Base-by-base conservation (phyloP, 495 filamentous ascomycete genomes). In the Neurospora sp. region DNA sequence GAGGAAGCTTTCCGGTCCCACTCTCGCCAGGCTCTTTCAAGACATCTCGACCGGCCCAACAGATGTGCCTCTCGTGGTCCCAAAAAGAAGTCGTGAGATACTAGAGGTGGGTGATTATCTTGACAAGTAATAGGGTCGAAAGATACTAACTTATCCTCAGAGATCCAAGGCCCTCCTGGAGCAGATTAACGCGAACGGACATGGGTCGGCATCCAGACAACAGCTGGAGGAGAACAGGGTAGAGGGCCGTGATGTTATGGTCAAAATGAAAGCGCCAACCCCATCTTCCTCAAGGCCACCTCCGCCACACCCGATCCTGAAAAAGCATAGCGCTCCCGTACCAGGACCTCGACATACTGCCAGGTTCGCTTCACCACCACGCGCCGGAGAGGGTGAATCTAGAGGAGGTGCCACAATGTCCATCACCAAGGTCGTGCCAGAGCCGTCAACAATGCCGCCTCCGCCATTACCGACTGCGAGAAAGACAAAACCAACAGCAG, bases 331-430 rank as follows among this genome's bases (percentile, higher is more conserved):
- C 72, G 85, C 83, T 10, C 85, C 86, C 71, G 76, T 76, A 48
- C 84, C 82, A n/a, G 84, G 84, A 59, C 82, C 83, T 9, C 80
- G 84, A 31, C 86, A 86, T 34, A 87, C 85, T 36, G 85, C 86
- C 42, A 83, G 86, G 59, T 88, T 88, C 72, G 83, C 84, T 21
- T 85, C 84, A 21, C 85, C 86, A 8, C 82, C 82, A 37, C 81
- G 77, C 28, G 83, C 83, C 38, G 82, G 81, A n/a, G 81, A 79
- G 54, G 81, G 83, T 71, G 80, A 75, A 59, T 70, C 39, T 19
- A 73, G 75, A 19, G 77, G 77, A 15, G 69, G 38, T 21, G 75
- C 77, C 28, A 74, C 70, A 17, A 77, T 76, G 9, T 76, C 77
- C 8, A 73, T 74, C 19, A 77, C 72, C 69, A 79, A 62, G 39